phyloP scores from a whole-genome alignment of 169 alveolate genomes.

The Plasmodium blacklocki region DNA sequence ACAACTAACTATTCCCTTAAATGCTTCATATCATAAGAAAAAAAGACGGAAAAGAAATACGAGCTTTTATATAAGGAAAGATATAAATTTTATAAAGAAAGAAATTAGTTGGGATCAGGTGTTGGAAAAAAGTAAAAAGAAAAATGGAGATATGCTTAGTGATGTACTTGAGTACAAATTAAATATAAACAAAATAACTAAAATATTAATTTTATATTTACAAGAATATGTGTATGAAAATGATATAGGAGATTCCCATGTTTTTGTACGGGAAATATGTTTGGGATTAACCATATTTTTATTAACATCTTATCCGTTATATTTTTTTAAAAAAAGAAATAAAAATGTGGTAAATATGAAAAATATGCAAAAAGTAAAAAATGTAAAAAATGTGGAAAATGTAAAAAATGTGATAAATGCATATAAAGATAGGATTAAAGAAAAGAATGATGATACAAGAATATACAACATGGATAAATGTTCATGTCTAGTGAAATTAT shows the following conservation, averaged over 20 bases:
- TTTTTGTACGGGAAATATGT: constrained; percentile 59
- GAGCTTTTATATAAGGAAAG: constrained; percentile 42
- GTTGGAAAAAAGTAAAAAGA: constrained; percentile 32
- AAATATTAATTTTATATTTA: constrained; percentile 39
- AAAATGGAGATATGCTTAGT: constrained; percentile 10
- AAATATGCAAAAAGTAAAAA: not conserved
- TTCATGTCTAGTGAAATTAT: no score
- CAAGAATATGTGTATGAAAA: constrained; percentile 71
- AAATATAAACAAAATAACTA: constrained; percentile 52
- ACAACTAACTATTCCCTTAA: not conserved
- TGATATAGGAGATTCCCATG: constrained; percentile 73
- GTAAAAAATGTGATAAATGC: no score
- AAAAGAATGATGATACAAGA: no score
- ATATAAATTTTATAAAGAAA: constrained; percentile 26
- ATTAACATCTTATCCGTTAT: constrained; percentile 58
- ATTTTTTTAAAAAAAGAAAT: constrained; percentile 30
- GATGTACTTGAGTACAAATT: not conserved
- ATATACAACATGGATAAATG: no score
- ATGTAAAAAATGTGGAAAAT: not conserved
- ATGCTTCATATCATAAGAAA: not conserved
- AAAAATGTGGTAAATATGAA: not conserved
- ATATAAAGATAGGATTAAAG: no score
- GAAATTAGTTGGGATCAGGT: constrained; percentile 40
- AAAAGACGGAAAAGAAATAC: constrained; percentile 43
- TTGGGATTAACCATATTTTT: constrained; percentile 46